A percentile compares a stretch with the other conserved stretches of the same genome.
These are phyloP conservation scores for Phyllachora maydis DNA, from an alignment of 2,329 filamentous ascomycete species.

Conservation along the genomic window DNA sequence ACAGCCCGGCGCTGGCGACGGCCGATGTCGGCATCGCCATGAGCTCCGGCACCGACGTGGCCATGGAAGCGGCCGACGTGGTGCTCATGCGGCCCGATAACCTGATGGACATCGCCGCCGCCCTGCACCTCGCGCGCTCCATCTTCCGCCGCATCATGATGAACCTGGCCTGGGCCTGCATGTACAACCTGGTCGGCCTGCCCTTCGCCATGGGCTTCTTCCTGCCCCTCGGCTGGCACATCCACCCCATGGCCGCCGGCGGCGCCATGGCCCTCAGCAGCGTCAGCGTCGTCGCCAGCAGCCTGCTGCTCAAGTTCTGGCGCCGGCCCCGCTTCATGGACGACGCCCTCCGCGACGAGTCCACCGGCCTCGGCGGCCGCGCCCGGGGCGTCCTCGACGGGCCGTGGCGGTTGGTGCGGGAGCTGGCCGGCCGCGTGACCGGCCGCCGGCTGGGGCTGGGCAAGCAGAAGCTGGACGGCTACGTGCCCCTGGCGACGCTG, in stretches of 20 bases:
- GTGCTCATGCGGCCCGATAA: conserved; percentile 89
- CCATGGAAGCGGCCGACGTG: conserved; percentile 91
- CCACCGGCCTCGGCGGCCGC: conserved; percentile 21
- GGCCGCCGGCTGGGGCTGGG: conserved; percentile 12
- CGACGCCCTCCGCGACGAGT: conserved; percentile 39
- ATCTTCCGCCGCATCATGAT: conserved; percentile 90
- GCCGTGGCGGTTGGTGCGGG: conserved; percentile 18
- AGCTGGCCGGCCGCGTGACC: conserved; percentile 10
- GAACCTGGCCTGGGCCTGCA: conserved; percentile 80
- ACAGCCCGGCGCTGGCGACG: conserved; percentile 83
- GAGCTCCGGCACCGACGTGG: conserved; percentile 81
- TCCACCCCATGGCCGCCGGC: conserved; percentile 88
- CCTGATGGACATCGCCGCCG: conserved; percentile 79
- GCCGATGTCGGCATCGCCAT: conserved; percentile 89
- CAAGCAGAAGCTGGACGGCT: conserved; percentile 24
- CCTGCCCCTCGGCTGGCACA: conserved; percentile 66
- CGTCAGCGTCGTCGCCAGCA: conserved; percentile 74
- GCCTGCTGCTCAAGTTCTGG: conserved; percentile 74
- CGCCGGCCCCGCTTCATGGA: conserved; percentile 73
- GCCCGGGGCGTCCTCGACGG: conserved; percentile 18
- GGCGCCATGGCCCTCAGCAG: conserved; percentile 85
- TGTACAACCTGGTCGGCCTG: conserved; percentile 80
- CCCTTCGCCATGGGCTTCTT: conserved; percentile 96
- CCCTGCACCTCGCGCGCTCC: conserved; percentile 57
- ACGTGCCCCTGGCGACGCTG: conserved; percentile 35